Evolutionary conservation across 441 rosid species (phyloP).

Genomic region (Rhodomyrtus psidioides): DNA sequence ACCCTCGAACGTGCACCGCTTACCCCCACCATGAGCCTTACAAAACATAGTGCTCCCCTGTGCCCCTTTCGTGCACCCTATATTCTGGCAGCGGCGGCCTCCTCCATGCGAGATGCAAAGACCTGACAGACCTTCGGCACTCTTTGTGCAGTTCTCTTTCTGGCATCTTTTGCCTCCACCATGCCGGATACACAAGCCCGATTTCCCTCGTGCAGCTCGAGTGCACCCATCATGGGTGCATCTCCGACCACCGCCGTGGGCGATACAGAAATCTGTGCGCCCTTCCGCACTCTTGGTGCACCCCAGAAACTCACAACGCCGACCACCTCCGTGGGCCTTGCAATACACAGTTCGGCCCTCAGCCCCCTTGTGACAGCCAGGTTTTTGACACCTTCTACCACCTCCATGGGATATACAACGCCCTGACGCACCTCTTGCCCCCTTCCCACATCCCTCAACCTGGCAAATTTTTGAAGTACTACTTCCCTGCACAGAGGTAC

Average conservation of each 20-base stretch:
- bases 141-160: conserved; percentile 80
- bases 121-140: conserved; percentile 97
- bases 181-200: conserved; percentile 90
- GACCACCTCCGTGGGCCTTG: conserved; percentile 98
- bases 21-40: conserved; percentile 98
- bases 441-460: conserved; percentile 94
- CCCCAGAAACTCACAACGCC: conserved; percentile 92
- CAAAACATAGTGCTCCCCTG: conserved; percentile 98
- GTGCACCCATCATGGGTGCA: conserved; percentile 74
- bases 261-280: conserved; percentile 87
- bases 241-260: conserved; percentile 96
- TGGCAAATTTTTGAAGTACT: conserved; percentile 64
- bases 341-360: conserved; percentile 98
- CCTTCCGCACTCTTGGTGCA: conserved; percentile 99
- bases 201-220: conserved; percentile 95
- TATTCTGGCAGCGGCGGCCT: conserved; percentile 82
- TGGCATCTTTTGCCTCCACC: conserved; percentile 99
- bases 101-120: conserved; percentile 98
- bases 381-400: conserved; percentile 87
- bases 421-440: conserved; percentile 98
- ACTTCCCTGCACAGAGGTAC: conserved; percentile 60
- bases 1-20: conserved; percentile 69
- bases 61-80: conserved; percentile 88
- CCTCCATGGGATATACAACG: conserved; percentile 98
- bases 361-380: conserved; percentile 92